Base-by-base conservation (phyloP, 1,284 basidiomycete species). In the Cutaneotrichosporon curvatum region DNA sequence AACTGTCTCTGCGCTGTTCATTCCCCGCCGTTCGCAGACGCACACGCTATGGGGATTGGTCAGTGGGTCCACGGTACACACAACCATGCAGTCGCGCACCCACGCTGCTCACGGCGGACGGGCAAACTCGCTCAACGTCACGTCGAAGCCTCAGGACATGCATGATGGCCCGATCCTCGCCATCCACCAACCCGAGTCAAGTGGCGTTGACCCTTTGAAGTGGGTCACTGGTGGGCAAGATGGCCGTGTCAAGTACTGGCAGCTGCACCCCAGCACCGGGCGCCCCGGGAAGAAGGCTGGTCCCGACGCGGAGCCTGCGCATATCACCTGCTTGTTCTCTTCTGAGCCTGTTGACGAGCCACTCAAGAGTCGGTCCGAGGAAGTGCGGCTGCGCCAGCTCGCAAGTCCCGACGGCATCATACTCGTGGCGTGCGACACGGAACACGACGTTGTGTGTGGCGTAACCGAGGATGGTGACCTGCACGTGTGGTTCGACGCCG, bases 201-300 rank as follows among this genome's bases (percentile, higher is more conserved):
- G 47, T 4, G 47, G 48, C 14, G 31, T 34, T 20, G 55, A 54
- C n/a, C 40, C 47, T 7, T n/a, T 56, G 8, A 48, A 60, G 34
- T 71, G 66, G 59, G 62, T 67, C 3, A 61, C 66, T 3, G 68
- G 56, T 9, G 68, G 70, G 3, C 55, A 56, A 21, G 70, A 72
- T 45, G 70, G 70, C 4, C 45, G 51, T n/a, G 57, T 68, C 37
- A 71, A 71, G 51, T 52, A 64, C 42, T 71, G 69, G 69, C 47
- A 58, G 28, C 51, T 66, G 7, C 48, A 60, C 31, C 59, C 62
- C 0, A 56, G 57, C 3, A 48, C 50, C 0, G 36, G 44, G 1
- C 42, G 48, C 23, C 51, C 57, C 4, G 63, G 61, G 2, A 63
- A 65, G 49, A 43, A 52, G 30, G 53, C 56, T 19, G 54, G 51